These are phyloP conservation scores for Comarum palustre DNA, from an alignment of 306 rosid genomes.

Conservation along the genomic window DNA sequence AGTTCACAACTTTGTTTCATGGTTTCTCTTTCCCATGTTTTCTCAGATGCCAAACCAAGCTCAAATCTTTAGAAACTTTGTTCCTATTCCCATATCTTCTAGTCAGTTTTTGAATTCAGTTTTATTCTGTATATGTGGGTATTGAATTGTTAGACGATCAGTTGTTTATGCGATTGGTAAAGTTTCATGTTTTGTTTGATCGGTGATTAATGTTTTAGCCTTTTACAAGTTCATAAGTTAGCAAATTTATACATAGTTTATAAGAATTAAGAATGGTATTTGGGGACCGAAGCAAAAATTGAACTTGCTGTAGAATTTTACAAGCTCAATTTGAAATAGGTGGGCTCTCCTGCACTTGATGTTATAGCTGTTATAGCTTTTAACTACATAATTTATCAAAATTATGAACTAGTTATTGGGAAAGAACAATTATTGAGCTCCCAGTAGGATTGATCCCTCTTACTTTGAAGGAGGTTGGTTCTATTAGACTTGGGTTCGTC, in stretches of 20 bases:
- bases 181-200: constrained; percentile 6
- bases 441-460: not conserved
- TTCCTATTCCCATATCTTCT: not conserved
- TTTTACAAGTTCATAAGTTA: not conserved
- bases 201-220: not conserved
- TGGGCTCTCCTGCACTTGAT: not conserved
- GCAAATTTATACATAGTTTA: too few species aligned
- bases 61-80: not conserved
- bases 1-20: not conserved
- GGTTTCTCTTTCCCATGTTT: constrained; percentile 9
- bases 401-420: not conserved
- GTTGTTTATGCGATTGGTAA: constrained; percentile 4
- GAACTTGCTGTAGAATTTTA: not conserved
- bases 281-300: not conserved
- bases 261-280: not conserved
- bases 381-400: not conserved
- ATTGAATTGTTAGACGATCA: not conserved
- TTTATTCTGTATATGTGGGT: not conserved
- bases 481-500: too few species aligned
- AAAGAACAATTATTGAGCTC: not conserved
- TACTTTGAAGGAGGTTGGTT: too few species aligned
- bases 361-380: not conserved
- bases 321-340: not conserved
- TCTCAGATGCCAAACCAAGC: constrained; percentile 9
- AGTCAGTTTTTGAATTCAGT: not conserved